These are phyloP conservation scores for Agastache rugosa DNA, from an alignment of 257 asterid genomes.

Conservation along the genomic window DNA sequence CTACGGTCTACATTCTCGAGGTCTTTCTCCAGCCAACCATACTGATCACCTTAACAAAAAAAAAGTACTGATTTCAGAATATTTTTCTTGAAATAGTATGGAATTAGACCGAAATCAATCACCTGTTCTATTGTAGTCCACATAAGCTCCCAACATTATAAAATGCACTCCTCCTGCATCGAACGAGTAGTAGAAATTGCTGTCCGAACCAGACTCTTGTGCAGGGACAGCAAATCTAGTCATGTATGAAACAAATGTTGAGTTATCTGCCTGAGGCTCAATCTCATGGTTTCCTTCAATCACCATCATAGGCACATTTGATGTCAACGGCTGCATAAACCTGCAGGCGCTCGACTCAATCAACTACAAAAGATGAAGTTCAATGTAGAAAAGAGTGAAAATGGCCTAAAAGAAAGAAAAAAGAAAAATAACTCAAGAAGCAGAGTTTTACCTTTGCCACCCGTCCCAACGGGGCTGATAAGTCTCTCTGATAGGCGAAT, in stretches of 20 bases:
- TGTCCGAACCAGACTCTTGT: conserved; percentile 71
- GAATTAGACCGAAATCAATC: conserved; percentile 12
- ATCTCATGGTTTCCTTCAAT: conserved; percentile 95
- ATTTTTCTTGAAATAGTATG: background rate
- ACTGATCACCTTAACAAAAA: conserved; percentile 63
- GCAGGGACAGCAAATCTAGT: conserved; percentile 81
- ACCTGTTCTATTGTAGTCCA: conserved; percentile 76
- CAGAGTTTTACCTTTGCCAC: conserved; percentile 76
- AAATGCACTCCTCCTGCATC: conserved; percentile 86
- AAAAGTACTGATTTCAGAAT: conserved; percentile 1
- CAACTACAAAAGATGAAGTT: background rate
- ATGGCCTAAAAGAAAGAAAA: background rate
- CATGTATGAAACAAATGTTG: conserved; percentile 61
- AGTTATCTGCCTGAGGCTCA: conserved; percentile 68
- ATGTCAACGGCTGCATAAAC: conserved; percentile 84
- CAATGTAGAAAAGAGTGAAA: background rate
- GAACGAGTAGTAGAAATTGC: conserved; percentile 78
- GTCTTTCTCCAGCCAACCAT: conserved; percentile 75
- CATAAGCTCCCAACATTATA: conserved; percentile 83
- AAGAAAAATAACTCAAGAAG: background rate
- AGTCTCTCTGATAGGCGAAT: conserved; percentile 78
- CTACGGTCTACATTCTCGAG: conserved; percentile 57
- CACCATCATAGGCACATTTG: conserved; percentile 87
- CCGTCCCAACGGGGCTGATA: conserved; percentile 95
- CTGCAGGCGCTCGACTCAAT: conserved; percentile 39